Evolutionary conservation across 139 green algal species (phyloP).

Genomic region (Closterium sp.): DNA sequence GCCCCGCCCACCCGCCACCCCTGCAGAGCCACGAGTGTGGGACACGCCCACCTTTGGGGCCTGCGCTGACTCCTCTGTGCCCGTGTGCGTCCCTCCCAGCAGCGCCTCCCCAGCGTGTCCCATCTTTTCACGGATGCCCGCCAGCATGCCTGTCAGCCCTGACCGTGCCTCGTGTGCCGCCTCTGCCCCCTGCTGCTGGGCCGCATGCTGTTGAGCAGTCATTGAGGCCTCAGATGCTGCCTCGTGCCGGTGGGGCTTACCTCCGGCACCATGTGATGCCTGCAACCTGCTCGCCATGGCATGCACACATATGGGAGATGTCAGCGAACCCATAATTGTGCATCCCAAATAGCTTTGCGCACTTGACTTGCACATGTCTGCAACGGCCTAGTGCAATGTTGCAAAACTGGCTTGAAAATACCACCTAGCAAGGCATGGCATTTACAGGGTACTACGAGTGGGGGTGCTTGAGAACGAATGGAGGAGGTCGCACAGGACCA

Average conservation of each 20-base stretch:
- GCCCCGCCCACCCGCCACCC: too few relatives aligned
- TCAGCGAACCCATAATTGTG: background rate
- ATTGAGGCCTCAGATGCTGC: background rate
- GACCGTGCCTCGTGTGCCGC: background rate
- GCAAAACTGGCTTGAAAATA: too few relatives aligned
- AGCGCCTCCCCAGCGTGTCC: background rate
- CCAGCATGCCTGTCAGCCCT: background rate
- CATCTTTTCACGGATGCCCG: background rate
- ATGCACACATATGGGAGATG: background rate
- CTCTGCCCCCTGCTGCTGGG: background rate
- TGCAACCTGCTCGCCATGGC: background rate
- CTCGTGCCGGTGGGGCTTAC: background rate
- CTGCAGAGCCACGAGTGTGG: background rate
- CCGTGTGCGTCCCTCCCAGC: background rate
- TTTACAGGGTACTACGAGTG: too few relatives aligned
- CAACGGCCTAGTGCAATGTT: too few relatives aligned
- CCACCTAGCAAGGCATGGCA: background rate
- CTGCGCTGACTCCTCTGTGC: background rate
- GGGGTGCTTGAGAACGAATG: too few relatives aligned
- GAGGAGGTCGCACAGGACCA: too few relatives aligned
- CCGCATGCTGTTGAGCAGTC: background rate
- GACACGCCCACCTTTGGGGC: background rate
- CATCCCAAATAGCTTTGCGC: too few relatives aligned
- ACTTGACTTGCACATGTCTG: too few relatives aligned
- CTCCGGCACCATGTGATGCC: background rate